phyloP scores from a whole-genome alignment of 1,139 yeast genomes.

The Pichia sp. region DNA sequence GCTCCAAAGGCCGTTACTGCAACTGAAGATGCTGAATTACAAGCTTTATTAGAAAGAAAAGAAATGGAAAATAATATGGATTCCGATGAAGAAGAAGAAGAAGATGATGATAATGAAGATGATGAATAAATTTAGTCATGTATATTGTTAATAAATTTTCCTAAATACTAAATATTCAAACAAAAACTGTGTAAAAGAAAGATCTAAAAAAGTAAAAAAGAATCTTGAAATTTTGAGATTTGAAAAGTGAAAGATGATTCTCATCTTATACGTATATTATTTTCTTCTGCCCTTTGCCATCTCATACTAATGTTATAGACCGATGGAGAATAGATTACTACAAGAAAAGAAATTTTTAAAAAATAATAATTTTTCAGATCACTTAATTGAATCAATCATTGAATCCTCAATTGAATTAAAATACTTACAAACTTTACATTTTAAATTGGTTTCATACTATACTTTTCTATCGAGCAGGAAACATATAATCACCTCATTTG shows the following conservation, averaged over 20 bases:
- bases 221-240: neutral
- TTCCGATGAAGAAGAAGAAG: constrained; percentile 47
- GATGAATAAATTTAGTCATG: constrained; percentile 2
- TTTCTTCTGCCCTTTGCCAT: neutral
- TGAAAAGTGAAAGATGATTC: neutral
- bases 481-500: constrained; percentile 50
- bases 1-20: constrained; percentile 99
- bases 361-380: neutral
- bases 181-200: neutral
- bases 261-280: too few relatives aligned
- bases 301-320: neutral
- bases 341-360: constrained; percentile 4
- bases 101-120: constrained; percentile 32
- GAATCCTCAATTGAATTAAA: constrained; percentile 20
- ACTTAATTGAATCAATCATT: neutral
- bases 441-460: constrained; percentile 46
- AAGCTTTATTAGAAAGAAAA: constrained; percentile 78
- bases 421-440: constrained; percentile 39
- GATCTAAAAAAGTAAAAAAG: neutral
- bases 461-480: constrained; percentile 51
- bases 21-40: constrained; percentile 95
- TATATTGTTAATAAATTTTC: neutral
- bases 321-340: constrained; percentile 2
- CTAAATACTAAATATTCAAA: neutral
- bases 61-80: constrained; percentile 61